Evolutionary conservation across 2,329 filamentous ascomycete species (phyloP).

Genomic region (Microascus cirrosus): DNA sequence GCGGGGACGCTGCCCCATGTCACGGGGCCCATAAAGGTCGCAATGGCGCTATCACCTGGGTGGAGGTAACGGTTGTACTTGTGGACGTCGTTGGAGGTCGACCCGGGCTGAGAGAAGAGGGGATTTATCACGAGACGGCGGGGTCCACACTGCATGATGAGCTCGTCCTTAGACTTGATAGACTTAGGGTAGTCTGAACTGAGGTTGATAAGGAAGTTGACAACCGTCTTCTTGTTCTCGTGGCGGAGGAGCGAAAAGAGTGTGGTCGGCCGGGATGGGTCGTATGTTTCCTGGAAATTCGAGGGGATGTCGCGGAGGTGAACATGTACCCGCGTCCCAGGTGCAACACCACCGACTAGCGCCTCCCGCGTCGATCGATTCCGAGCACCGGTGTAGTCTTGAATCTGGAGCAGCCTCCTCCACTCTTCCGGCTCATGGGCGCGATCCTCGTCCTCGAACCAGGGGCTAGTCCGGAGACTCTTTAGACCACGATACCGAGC

Average conservation of each 20-base stretch:
- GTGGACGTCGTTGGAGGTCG: conserved; percentile 91
- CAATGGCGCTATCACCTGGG: conserved; percentile 80
- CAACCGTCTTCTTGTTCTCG: conserved; percentile 83
- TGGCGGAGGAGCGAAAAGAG: conserved; percentile 84
- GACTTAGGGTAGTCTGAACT: conserved; percentile 65
- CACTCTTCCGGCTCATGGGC: conserved; percentile 85
- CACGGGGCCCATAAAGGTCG: conserved; percentile 79
- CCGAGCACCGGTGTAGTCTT: conserved; percentile 80
- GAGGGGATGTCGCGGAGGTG: conserved; percentile 49
- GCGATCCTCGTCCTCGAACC: conserved; percentile 81
- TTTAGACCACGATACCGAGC: conserved; percentile 85
- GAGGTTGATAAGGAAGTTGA: conserved; percentile 84
- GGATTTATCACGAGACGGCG: conserved; percentile 82
- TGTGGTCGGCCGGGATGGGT: conserved; percentile 48
- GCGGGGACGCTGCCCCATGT: conserved; percentile 89
- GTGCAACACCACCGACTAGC: conserved; percentile 73
- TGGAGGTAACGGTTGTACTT: conserved; percentile 91
- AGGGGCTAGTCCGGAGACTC: conserved; percentile 74
- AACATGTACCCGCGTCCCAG: conserved; percentile 74
- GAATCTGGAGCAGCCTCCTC: conserved; percentile 72
- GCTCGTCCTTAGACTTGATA: conserved; percentile 82
- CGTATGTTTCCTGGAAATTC: conserved; percentile 31
- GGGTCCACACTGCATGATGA: conserved; percentile 85
- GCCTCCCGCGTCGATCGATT: conserved; percentile 70
- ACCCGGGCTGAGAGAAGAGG: conserved; percentile 79